Conservation (phyloP, 1,284 basidiomycete genomes). For the Melampsora abietis-canadensis region DNA sequence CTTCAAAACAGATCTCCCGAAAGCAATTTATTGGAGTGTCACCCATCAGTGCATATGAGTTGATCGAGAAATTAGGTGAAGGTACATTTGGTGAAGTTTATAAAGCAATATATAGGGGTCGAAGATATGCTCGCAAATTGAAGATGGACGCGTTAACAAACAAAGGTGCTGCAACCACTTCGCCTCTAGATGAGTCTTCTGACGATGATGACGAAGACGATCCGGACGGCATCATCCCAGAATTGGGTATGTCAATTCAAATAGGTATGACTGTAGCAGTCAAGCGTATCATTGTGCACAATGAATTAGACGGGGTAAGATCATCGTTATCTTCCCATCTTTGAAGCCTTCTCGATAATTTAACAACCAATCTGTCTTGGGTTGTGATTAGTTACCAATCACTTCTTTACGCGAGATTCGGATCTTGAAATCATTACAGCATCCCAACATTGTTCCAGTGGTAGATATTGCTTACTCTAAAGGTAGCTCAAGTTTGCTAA, state of each 20-base stretch:
- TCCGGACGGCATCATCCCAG: slow-evolving; percentile 9
- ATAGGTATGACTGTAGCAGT: slow-evolving; percentile 69
- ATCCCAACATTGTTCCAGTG: slow-evolving; percentile 80
- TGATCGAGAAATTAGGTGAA: slow-evolving; percentile 81
- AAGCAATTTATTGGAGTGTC: slow-evolving; percentile 73
- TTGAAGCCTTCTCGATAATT: not conserved
- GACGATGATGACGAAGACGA: slow-evolving; percentile 21
- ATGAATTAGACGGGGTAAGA: slow-evolving; percentile 85
- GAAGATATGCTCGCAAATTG: slow-evolving; percentile 45
- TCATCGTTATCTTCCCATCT: not conserved
- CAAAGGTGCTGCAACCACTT: not conserved
- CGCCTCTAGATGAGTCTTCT: slow-evolving; percentile 4
- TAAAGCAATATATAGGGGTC: slow-evolving; percentile 48
- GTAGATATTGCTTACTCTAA: slow-evolving; percentile 75
- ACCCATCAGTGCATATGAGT: slow-evolving; percentile 70
- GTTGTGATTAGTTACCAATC: slow-evolving; percentile 62
- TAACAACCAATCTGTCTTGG: not conserved
- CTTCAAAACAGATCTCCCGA: not conserved
- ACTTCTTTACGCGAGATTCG: slow-evolving; percentile 98
- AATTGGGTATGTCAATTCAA: slow-evolving; percentile 44
- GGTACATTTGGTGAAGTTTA: slow-evolving; percentile 76
- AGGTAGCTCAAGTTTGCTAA: slow-evolving; percentile 54
- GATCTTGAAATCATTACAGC: slow-evolving; percentile 82
- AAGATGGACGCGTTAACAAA: slow-evolving; percentile 18
- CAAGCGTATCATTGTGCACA: slow-evolving; percentile 93